These are phyloP conservation scores for Thozetella sp. DNA, from an alignment of 495 filamentous ascomycete species.

Conservation along the genomic window DNA sequence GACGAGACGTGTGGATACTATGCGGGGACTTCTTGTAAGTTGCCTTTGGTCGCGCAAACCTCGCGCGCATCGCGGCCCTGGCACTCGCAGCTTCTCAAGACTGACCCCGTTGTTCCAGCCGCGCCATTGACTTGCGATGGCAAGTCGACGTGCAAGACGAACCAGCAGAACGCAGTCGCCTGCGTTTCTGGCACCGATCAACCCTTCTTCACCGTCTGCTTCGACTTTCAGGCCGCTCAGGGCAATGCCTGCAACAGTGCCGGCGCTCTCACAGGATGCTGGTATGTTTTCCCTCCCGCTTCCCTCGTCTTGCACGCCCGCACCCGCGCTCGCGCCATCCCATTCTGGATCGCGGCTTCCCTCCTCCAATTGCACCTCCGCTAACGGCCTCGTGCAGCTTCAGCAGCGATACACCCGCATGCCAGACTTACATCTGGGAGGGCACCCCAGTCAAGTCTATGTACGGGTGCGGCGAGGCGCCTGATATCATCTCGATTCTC, in stretches of 20 bases:
- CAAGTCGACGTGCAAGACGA: slow-evolving; percentile 24
- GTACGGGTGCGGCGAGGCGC: slow-evolving; percentile 29
- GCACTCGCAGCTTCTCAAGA: too few species aligned
- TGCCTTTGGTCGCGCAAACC: not conserved
- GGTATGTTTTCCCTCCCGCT: slow-evolving; percentile 21
- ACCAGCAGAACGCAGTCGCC: slow-evolving; percentile 28
- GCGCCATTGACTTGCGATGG: slow-evolving; percentile 20
- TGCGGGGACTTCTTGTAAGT: slow-evolving; percentile 30
- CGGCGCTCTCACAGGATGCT: slow-evolving; percentile 33
- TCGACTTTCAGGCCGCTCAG: slow-evolving; percentile 29
- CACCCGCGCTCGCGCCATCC: too few species aligned
- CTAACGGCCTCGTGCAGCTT: too few species aligned
- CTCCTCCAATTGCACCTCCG: not conserved
- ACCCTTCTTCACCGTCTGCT: slow-evolving; percentile 31
- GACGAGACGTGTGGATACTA: slow-evolving; percentile 34
- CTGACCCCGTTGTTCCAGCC: too few species aligned
- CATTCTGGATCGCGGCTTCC: not conserved
- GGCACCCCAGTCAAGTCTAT: slow-evolving; percentile 26
- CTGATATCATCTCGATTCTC: slow-evolving; percentile 24
- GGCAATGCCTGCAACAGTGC: slow-evolving; percentile 18
- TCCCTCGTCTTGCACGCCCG: not conserved
- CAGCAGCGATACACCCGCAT: slow-evolving; percentile 17
- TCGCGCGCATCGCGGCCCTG: slow-evolving; percentile 2
- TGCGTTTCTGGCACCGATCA: slow-evolving; percentile 19
- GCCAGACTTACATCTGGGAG: slow-evolving; percentile 37